phyloP scores from a whole-genome alignment of 2,329 filamentous ascomycete genomes.

The Colletotrichum caudatum region DNA sequence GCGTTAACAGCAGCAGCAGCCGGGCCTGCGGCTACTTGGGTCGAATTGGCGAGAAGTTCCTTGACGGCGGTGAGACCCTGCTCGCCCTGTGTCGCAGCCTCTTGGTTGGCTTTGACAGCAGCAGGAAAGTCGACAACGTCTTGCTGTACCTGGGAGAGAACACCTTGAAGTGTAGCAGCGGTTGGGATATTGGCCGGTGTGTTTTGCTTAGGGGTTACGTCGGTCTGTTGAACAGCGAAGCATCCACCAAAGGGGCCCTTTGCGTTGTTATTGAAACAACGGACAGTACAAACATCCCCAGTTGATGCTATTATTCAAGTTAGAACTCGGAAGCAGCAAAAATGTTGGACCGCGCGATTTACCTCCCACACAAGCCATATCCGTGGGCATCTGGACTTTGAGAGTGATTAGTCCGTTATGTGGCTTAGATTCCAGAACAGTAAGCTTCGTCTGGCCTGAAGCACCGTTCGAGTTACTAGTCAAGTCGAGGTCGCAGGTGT shows the following conservation, averaged over 20 bases:
- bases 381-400: conserved; percentile 63
- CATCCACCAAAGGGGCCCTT: conserved; percentile 70
- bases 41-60: conserved; percentile 51
- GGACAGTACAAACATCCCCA: conserved; percentile 70
- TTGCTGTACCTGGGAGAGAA: conserved; percentile 62
- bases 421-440: conserved; percentile 66
- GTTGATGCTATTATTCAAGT: conserved; percentile 57
- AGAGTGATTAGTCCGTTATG: conserved; percentile 69
- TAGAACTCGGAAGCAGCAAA: neutral
- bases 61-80: conserved; percentile 56
- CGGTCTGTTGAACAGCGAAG: conserved; percentile 68
- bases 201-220: conserved; percentile 57
- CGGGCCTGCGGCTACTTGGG: conserved; percentile 50
- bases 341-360: conserved; percentile 43
- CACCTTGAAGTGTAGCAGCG: conserved; percentile 56
- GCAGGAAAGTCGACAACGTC: conserved; percentile 63
- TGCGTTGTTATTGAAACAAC: conserved; percentile 68
- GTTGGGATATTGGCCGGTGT: conserved; percentile 60
- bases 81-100: conserved; percentile 48
- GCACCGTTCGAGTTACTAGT: conserved; percentile 59
- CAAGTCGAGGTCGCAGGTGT: conserved; percentile 65
- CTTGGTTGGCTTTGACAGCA: conserved; percentile 56
- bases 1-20: conserved; percentile 8
- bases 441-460: conserved; percentile 59
- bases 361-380: conserved; percentile 65